These are phyloP conservation scores for Yarrowia deformans DNA, from an alignment of 805 yeast genomes.

Conservation along the genomic window DNA sequence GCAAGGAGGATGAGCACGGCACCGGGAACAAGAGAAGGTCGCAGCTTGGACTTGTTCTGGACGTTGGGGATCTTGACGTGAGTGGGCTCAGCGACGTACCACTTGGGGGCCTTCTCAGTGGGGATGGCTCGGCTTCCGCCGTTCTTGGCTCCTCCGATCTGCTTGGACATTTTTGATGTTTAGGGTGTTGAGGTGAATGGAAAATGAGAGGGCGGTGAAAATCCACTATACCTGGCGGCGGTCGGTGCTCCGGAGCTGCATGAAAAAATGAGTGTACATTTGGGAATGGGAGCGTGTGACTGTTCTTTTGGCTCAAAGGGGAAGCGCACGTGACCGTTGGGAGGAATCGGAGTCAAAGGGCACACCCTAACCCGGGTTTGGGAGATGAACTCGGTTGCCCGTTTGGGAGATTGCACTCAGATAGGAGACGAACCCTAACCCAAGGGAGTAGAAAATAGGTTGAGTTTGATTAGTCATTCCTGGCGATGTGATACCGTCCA, in stretches of 20 bases:
- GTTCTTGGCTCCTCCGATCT: constrained; percentile 48
- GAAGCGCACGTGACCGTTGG: constrained; percentile 23
- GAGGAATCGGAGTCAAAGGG: not conserved
- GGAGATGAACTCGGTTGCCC: not conserved
- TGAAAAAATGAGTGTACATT: constrained; percentile 30
- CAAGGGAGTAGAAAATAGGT: not conserved
- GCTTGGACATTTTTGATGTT: constrained; percentile 37
- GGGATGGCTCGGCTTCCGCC: constrained; percentile 51
- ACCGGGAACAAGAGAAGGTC: constrained; percentile 97
- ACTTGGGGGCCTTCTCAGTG: constrained; percentile 60
- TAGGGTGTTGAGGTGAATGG: constrained; percentile 37
- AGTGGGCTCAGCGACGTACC: constrained; percentile 84
- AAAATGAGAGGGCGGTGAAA: constrained; percentile 36
- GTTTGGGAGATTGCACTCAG: constrained; percentile 1
- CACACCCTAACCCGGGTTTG: constrained; percentile 3
- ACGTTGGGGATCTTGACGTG: constrained; percentile 86
- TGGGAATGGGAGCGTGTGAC: constrained; percentile 36
- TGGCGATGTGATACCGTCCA: too few species aligned
- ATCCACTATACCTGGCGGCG: constrained; percentile 36
- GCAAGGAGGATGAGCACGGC: constrained; percentile 96
- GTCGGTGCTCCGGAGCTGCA: constrained; percentile 24
- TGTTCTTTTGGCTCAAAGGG: not conserved
- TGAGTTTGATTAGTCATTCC: not conserved
- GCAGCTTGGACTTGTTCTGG: constrained; percentile 88
- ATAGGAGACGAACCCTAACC: not conserved